phyloP scores from a whole-genome alignment of 2,329 filamentous ascomycete species.

The Atkinsonella hypoxylon region DNA sequence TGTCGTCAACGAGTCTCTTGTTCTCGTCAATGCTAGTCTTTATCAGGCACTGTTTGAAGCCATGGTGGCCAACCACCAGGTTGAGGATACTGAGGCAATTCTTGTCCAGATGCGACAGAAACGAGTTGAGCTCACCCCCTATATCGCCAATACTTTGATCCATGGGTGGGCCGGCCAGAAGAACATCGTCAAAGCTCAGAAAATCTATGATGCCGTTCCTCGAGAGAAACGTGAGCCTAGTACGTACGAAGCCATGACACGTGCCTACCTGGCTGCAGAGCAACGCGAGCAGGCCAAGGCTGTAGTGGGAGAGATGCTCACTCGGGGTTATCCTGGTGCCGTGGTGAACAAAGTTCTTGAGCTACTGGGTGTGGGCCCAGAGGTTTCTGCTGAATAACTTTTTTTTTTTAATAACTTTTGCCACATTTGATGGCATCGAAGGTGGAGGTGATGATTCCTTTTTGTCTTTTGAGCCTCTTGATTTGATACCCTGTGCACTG shows the following conservation, averaged over 20 bases:
- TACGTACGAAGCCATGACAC: constrained; percentile 97
- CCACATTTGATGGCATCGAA: constrained; percentile 7
- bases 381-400: constrained; percentile 19
- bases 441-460: constrained; percentile 5
- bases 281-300: constrained; percentile 63
- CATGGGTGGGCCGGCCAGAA: constrained; percentile 87
- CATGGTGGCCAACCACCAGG: constrained; percentile 88
- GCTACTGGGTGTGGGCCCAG: constrained; percentile 55
- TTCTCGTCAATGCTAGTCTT: constrained; percentile 69
- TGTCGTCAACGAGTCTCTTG: constrained; percentile 54
- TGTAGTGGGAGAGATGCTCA: constrained; percentile 83
- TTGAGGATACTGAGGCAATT: constrained; percentile 61
- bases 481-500: constrained; percentile 15
- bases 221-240: constrained; percentile 79
- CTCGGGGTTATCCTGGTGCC: constrained; percentile 78
- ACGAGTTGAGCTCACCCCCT: constrained; percentile 78
- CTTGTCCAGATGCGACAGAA: constrained; percentile 63
- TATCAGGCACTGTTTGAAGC: constrained; percentile 96
- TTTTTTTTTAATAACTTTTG: constrained; percentile 11
- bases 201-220: constrained; percentile 69
- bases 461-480: constrained; percentile 8
- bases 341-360: constrained; percentile 92
- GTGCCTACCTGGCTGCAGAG: constrained; percentile 78
- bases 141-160: constrained; percentile 96
- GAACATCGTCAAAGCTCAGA: constrained; percentile 65